A percentile compares a stretch with the other conserved stretches of the same genome.
Evolutionary conservation across 2,329 filamentous ascomycete species (phyloP).

Genomic region (Pseudofabraea citricarpa): DNA sequence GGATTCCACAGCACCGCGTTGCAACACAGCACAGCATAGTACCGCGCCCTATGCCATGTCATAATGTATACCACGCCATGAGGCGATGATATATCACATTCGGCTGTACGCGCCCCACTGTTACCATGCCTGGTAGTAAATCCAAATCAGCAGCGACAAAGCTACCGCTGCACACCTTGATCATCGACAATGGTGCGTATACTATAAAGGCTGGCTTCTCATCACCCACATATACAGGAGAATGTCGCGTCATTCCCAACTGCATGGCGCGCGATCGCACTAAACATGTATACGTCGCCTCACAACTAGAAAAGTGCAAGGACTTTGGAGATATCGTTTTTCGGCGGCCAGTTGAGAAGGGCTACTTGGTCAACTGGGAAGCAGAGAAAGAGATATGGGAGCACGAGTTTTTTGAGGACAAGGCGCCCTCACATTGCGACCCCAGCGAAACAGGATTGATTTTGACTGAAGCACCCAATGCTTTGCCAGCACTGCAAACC

Average conservation of each 20-base stretch:
- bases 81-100: too few relatives aligned
- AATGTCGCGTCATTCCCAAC: conserved; percentile 75
- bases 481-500: conserved; percentile 72
- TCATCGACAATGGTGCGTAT: conserved; percentile 91
- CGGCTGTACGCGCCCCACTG: too few relatives aligned
- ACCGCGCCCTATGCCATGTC: too few relatives aligned
- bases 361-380: conserved; percentile 96
- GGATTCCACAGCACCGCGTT: too few relatives aligned
- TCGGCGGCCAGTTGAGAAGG: conserved; percentile 86
- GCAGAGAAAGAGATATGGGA: conserved; percentile 95
- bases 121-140: too few relatives aligned
- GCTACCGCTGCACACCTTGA: conserved; percentile 63
- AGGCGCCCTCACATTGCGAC: conserved; percentile 64
- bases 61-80: too few relatives aligned
- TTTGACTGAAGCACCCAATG: conserved; percentile 81
- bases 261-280: conserved; percentile 81
- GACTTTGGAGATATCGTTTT: conserved; percentile 90
- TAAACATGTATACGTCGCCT: conserved; percentile 72
- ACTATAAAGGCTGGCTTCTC: conserved; percentile 84
- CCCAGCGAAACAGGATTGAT: conserved; percentile 79
- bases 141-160: not conserved
- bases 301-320: conserved; percentile 71
- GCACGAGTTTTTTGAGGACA: conserved; percentile 71
- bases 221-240: conserved; percentile 32
- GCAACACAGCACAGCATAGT: too few relatives aligned